These are phyloP conservation scores for Phytophthora lateralis DNA, from an alignment of 352 stramenopile species.

Conservation along the genomic window DNA sequence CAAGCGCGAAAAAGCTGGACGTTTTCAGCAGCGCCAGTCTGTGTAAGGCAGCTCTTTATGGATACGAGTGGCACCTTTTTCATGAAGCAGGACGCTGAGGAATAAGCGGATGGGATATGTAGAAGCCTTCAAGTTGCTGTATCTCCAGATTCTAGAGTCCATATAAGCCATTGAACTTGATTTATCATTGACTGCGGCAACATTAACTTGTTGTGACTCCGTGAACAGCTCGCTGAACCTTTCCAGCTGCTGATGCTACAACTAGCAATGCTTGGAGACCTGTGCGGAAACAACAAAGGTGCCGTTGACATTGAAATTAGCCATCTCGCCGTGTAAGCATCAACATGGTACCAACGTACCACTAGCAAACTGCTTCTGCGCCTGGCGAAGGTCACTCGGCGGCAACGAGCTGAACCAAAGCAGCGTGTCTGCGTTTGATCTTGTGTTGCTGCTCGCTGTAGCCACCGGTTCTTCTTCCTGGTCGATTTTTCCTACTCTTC, in stretches of 20 bases:
- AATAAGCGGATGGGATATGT: neutral
- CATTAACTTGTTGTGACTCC: slow-evolving; percentile 5
- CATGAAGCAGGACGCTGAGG: neutral
- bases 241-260: slow-evolving; percentile 32
- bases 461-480: slow-evolving; percentile 4
- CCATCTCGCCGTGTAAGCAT: neutral
- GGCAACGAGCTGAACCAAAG: slow-evolving; percentile 83
- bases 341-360: slow-evolving; percentile 33
- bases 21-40: slow-evolving; percentile 25
- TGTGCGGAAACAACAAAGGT: slow-evolving; percentile 4
- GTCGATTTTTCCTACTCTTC: slow-evolving; percentile 15
- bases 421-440: slow-evolving; percentile 31
- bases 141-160: neutral
- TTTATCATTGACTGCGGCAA: slow-evolving; percentile 1
- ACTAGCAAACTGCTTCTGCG: slow-evolving; percentile 62
- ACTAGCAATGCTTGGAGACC: slow-evolving; percentile 46
- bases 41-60: slow-evolving; percentile 11
- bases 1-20: slow-evolving; percentile 9
- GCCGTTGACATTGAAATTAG: neutral
- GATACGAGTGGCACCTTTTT: too few relatives aligned
- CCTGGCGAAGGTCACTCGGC: slow-evolving; percentile 61
- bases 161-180: slow-evolving; percentile 1
- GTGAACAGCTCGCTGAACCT: slow-evolving; percentile 35
- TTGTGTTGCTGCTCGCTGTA: slow-evolving; percentile 3
- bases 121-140: neutral